These are phyloP conservation scores for Silybum marianum DNA, from an alignment of 129 eudicot genomes.

Conservation along the genomic window DNA sequence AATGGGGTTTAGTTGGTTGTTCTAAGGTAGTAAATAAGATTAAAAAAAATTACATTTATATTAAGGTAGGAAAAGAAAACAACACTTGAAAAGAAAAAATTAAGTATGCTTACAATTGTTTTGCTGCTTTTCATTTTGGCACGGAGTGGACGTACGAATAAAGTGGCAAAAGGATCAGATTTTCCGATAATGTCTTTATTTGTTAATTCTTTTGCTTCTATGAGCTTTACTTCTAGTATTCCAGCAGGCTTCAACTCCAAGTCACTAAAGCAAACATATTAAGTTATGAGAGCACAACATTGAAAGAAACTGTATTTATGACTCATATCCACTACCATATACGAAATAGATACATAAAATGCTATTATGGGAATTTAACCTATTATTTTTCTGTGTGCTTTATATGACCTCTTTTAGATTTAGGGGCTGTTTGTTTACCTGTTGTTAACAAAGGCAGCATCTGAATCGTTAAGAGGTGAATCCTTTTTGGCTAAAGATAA, in stretches of 20 bases:
- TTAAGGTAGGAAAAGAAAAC: not conserved
- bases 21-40: slow-evolving; percentile 30
- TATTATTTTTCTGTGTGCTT: too few relatives aligned
- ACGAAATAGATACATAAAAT: not conserved
- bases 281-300: not conserved
- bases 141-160: slow-evolving; percentile 79
- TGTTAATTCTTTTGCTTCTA: slow-evolving; percentile 86
- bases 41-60: not conserved
- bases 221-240: slow-evolving; percentile 74
- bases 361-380: not conserved
- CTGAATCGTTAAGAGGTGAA: too few relatives aligned
- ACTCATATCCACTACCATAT: not conserved
- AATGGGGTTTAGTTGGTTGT: slow-evolving; percentile 85
- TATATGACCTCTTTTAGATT: not conserved
- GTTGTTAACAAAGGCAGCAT: too few relatives aligned
- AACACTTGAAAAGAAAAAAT: not conserved
- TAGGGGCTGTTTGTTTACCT: too few relatives aligned
- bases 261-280: slow-evolving; percentile 44
- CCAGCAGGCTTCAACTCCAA: slow-evolving; percentile 87
- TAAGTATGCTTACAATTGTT: slow-evolving; percentile 55
- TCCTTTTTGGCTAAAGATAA: too few relatives aligned
- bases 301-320: not conserved
- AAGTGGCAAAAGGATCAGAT: slow-evolving; percentile 82
- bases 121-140: slow-evolving; percentile 69
- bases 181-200: slow-evolving; percentile 88